Base-by-base conservation (phyloP, 495 filamentous ascomycete species). In the Penicillium goetzii region DNA sequence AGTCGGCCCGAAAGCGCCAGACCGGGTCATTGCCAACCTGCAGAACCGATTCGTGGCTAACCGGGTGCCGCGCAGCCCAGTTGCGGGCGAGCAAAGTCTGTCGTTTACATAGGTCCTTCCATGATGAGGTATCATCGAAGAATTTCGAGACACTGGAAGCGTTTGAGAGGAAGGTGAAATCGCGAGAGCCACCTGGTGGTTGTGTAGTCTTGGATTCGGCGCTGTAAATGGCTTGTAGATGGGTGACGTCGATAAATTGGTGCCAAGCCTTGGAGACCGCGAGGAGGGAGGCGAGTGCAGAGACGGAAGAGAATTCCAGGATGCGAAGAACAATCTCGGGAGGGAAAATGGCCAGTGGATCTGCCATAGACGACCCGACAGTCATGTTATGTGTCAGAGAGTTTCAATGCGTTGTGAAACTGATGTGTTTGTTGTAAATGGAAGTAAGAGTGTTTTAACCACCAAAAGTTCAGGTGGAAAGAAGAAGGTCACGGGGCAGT, bases 1-100 rank as follows among this genome's bases (percentile, higher is more conserved):
- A 74, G 32, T 79, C 77, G 5, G 74, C 62, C 1, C 73, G 72
- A 54, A 79, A 79, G 14, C 77, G 73, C 77, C 77, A 79, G 15
- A 79, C 65, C 0, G 75, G 72, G 59, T 77, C 71, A 58, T 79
- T 77, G 19, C 74, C 76, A 49, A 78, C 60, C 43, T 79, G 77
- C 28, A 79, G 34, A 49, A 77, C 66, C 9, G 70, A 72, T 45
- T 78, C 75, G n/a, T 67, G 73, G 58, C 41, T 69, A 2, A 67
- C 58, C 9, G 77, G 77, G 2, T 32, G 64, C 23, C 45, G 36
- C 8, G 68, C 41, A 25, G 70, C 70, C 77, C 77, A 79, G 50
- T 77, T 79, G 58, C 68, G 64, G n/a, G 68, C 63, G 12, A 79
- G 71, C 15, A 75, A 61, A 26, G 70, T 78, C 63, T 76, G 71